phyloP scores from a whole-genome alignment of 108 stramenopile species.

The Nitzschia palea region DNA sequence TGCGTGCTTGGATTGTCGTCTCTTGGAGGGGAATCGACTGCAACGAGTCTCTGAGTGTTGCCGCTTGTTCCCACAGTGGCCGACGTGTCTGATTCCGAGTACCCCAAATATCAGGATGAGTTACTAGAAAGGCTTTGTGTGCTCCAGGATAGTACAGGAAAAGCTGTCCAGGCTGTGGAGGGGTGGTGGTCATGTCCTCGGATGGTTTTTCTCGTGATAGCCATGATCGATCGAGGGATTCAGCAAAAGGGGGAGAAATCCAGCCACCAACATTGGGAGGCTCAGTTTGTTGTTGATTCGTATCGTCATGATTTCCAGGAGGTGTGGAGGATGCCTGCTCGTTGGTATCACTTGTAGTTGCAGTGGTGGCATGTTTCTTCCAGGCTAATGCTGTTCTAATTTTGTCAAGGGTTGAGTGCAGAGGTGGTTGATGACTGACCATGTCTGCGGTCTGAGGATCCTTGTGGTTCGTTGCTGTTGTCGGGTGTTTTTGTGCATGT shows the following conservation, averaged over 20 bases:
- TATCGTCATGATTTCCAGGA: constrained; percentile 9
- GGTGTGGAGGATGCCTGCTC: neutral
- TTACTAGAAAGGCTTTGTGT: constrained; percentile 36
- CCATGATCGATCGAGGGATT: constrained; percentile 47
- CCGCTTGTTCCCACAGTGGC: constrained; percentile 59
- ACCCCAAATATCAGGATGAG: constrained; percentile 39
- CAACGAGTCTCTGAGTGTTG: no score
- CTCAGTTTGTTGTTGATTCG: neutral
- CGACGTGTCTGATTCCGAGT: no score
- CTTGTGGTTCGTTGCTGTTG: no score
- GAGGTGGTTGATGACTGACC: no score
- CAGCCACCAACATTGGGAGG: constrained; percentile 48
- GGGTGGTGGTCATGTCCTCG: constrained; percentile 26
- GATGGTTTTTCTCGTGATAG: constrained; percentile 25
- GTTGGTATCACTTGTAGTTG: neutral
- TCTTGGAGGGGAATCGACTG: no score
- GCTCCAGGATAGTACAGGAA: constrained; percentile 56
- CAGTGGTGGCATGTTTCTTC: neutral
- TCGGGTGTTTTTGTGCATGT: neutral
- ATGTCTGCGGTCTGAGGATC: no score
- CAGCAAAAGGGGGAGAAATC: constrained; percentile 40
- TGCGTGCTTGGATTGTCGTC: no score
- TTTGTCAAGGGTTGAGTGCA: no score
- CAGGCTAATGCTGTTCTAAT: neutral
- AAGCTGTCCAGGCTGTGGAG: constrained; percentile 55